A percentile compares a stretch with the other conserved stretches of the same genome.
Evolutionary conservation across 805 yeast species (phyloP).

Genomic region (Brettanomyces sp.): DNA sequence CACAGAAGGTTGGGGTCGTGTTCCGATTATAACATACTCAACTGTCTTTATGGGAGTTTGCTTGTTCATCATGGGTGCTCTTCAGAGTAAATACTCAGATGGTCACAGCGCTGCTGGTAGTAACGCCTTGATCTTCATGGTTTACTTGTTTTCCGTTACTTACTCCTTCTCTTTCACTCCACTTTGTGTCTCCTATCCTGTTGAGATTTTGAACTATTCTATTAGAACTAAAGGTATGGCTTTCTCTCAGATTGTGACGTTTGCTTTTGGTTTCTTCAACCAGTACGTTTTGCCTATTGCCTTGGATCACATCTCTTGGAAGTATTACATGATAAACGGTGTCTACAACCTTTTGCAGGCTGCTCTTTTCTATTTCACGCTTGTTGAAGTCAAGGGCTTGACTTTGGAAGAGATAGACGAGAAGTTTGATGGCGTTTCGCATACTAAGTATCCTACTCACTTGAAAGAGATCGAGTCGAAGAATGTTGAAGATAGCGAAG

Average conservation of each 20-base stretch:
- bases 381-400: constrained; percentile 20
- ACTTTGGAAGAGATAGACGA: constrained; percentile 22
- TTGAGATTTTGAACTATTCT: constrained; percentile 17
- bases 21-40: constrained; percentile 13
- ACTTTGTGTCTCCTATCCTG: constrained; percentile 18
- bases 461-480: no score
- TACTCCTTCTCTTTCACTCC: constrained; percentile 21
- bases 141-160: constrained; percentile 16
- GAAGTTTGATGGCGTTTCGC: constrained; percentile 18
- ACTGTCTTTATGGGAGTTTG: constrained; percentile 18
- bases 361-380: constrained; percentile 14
- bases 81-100: constrained; percentile 14
- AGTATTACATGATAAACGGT: constrained; percentile 18
- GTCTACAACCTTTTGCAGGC: constrained; percentile 15
- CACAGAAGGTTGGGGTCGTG: constrained; percentile 19
- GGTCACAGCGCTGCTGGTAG: constrained; percentile 14
- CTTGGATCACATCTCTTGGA: constrained; percentile 15
- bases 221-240: constrained; percentile 22
- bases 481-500: no score
- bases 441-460: neutral
- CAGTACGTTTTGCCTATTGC: constrained; percentile 24
- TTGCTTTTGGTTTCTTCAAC: constrained; percentile 18
- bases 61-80: constrained; percentile 19
- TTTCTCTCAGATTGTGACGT: constrained; percentile 15
- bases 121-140: constrained; percentile 17